These are phyloP conservation scores for Talaromyces sp. DNA, from an alignment of 2,329 filamentous ascomycete genomes.

Conservation along the genomic window DNA sequence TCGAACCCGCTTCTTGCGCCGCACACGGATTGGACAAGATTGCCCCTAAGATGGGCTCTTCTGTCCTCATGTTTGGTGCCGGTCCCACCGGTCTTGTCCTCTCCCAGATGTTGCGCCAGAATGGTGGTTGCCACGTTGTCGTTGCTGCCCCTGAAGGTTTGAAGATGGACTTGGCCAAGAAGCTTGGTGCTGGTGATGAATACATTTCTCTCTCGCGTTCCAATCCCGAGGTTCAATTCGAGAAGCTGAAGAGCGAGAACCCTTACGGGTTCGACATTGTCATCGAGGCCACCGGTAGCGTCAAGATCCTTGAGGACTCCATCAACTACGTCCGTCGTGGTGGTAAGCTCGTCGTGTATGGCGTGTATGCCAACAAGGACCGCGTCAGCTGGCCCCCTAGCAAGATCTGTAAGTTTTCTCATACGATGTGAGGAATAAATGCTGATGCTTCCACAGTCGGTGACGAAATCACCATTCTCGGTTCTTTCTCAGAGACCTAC, in stretches of 20 bases:
- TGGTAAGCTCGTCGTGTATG: slow-evolving; percentile 69
- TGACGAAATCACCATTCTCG: slow-evolving; percentile 68
- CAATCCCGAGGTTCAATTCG: slow-evolving; percentile 58
- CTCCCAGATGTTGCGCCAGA: slow-evolving; percentile 61
- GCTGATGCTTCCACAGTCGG: slow-evolving; percentile 28
- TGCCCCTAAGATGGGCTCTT: slow-evolving; percentile 60
- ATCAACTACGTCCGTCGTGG: slow-evolving; percentile 70
- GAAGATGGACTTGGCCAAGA: slow-evolving; percentile 66
- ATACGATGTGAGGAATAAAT: background rate
- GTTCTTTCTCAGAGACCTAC: slow-evolving; percentile 70
- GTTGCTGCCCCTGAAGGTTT: slow-evolving; percentile 66
- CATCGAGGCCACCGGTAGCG: slow-evolving; percentile 66
- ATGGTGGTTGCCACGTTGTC: slow-evolving; percentile 67
- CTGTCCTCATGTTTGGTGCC: slow-evolving; percentile 63
- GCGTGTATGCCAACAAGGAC: slow-evolving; percentile 63
- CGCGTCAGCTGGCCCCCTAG: slow-evolving; percentile 66
- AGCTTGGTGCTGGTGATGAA: slow-evolving; percentile 47
- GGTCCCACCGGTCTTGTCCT: slow-evolving; percentile 64
- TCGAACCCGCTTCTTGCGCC: slow-evolving; percentile 67
- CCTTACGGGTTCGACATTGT: slow-evolving; percentile 73
- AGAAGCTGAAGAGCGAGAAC: slow-evolving; percentile 60
- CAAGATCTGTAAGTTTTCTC: slow-evolving; percentile 60
- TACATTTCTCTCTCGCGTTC: slow-evolving; percentile 47
- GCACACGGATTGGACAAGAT: slow-evolving; percentile 67
- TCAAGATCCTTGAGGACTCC: slow-evolving; percentile 65